Base-by-base conservation (phyloP, 139 green algal species). In the Chlorella sp. region DNA sequence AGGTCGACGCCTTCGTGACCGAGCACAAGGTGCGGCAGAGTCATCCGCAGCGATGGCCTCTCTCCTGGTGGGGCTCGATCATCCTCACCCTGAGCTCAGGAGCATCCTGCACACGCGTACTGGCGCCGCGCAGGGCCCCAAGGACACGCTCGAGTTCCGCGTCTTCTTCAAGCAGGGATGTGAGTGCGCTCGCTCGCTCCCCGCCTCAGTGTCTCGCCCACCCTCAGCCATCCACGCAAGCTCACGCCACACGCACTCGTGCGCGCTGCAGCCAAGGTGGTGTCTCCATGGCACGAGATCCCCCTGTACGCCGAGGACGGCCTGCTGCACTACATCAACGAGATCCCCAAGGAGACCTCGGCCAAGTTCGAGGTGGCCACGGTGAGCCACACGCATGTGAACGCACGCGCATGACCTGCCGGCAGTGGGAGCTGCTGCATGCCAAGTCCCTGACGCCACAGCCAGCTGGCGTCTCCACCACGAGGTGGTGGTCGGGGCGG, bases 331-430 rank as follows among this genome's bases (percentile, higher is more conserved):
- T 97, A 98, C 76, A 86, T 99, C 30, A 96, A 89, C 81, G 96
- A 99, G 87, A 99, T 99, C 82, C 96, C 96, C 49, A 97, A 97
- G 83, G 96, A 99, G 83, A 96, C 92, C 6, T 87, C 82, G 2
- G 96, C 96, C 49, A 99, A 99, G 91, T 98, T 99, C 93, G 96
- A 99, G 83, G 87, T 96, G 0, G 94, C 95, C 62, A 98, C 93
- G 10, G 88, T 95, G 73, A 85, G 87, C 17, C 42, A 55, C 42
- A 55, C 10, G 42, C 42, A 55, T 55, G n/a, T n/a, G n/a, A n/a
- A n/a, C n/a, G n/a, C n/a, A n/a, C n/a, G n/a, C n/a, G n/a, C n/a
- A n/a, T n/a, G n/a, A n/a, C n/a, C n/a, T n/a, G n/a, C n/a, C n/a
- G n/a, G n/a, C n/a, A n/a, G n/a, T n/a, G n/a, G n/a, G n/a, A n/a